Conservation (phyloP, 2,329 filamentous ascomycete species). For the Lachnellula suecica region DNA sequence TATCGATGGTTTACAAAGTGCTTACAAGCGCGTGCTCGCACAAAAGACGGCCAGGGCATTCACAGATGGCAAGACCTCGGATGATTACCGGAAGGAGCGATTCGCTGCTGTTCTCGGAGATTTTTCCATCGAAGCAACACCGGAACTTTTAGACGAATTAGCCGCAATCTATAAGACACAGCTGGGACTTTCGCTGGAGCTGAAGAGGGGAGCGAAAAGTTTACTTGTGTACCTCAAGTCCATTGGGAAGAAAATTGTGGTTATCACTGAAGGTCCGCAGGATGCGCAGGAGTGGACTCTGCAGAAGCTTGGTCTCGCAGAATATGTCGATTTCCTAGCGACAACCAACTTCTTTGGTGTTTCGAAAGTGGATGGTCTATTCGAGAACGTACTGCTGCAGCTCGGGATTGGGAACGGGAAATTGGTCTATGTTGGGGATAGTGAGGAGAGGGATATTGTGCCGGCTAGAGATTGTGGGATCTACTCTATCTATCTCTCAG, state of each 20-base stretch:
- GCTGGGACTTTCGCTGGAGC: conserved; percentile 30
- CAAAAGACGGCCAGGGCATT: conserved; percentile 40
- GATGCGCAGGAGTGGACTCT: conserved; percentile 47
- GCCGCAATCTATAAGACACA: conserved; percentile 31
- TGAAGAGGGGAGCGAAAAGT: conserved; percentile 38
- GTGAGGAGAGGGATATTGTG: conserved; percentile 27
- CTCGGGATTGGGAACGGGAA: conserved; percentile 21
- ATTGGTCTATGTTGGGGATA: conserved; percentile 33
- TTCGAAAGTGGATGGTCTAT: conserved; percentile 35
- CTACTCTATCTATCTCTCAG: conserved; percentile 20
- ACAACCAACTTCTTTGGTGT: conserved; percentile 34
- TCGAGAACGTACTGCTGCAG: conserved; percentile 25
- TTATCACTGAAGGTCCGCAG: conserved; percentile 47
- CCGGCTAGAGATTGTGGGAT: conserved; percentile 28
- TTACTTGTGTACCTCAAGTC: conserved; percentile 36
- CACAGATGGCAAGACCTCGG: conserved; percentile 42
- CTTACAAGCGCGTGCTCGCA: conserved; percentile 36
- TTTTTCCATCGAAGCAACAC: conserved; percentile 25
- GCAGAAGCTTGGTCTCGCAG: conserved; percentile 26
- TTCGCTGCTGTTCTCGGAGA: conserved; percentile 34
- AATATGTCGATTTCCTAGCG: conserved; percentile 30
- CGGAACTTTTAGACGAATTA: not conserved
- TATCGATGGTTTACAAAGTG: conserved; percentile 19
- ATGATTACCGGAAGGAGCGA: conserved; percentile 41
- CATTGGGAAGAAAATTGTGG: conserved; percentile 38